phyloP scores from a whole-genome alignment of 2,329 filamentous ascomycete species.

The Talaromyces marneffei region DNA sequence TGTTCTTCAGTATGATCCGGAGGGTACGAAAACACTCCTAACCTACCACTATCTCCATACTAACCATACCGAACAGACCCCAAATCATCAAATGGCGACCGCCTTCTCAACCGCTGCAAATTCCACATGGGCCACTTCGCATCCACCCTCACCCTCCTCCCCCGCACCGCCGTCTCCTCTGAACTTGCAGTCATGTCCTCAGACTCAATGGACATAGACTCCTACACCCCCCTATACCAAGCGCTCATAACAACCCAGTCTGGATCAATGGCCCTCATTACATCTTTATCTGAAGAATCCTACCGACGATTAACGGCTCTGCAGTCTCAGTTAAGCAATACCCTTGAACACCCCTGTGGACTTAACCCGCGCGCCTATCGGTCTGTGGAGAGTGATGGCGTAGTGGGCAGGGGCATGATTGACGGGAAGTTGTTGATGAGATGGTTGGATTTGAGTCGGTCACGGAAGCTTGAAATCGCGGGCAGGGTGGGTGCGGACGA shows the following conservation, averaged over 20 bases:
- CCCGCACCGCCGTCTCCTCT: slow-evolving; percentile 53
- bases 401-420: slow-evolving; percentile 59
- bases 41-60: neutral
- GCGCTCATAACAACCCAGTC: slow-evolving; percentile 69
- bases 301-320: slow-evolving; percentile 82
- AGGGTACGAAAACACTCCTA: slow-evolving; percentile 57
- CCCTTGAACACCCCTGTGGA: slow-evolving; percentile 69
- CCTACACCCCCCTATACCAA: slow-evolving; percentile 36
- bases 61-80: slow-evolving; percentile 56
- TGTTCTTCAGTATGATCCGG: slow-evolving; percentile 87
- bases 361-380: slow-evolving; percentile 80
- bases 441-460: slow-evolving; percentile 69
- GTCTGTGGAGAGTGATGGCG: slow-evolving; percentile 46
- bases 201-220: slow-evolving; percentile 36
- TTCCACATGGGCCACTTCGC: slow-evolving; percentile 82
- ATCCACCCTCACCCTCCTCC: slow-evolving; percentile 68
- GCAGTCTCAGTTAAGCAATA: slow-evolving; percentile 69
- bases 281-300: slow-evolving; percentile 67
- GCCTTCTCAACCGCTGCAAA: slow-evolving; percentile 77
- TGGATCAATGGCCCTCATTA: slow-evolving; percentile 70
- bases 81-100: slow-evolving; percentile 82
- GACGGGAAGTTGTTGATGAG: slow-evolving; percentile 71
- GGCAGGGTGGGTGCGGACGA: slow-evolving; percentile 64
- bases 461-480: slow-evolving; percentile 66
- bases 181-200: slow-evolving; percentile 29